phyloP scores from a whole-genome alignment of 1,139 yeast species.

The Saccharomyces hybrid region DNA sequence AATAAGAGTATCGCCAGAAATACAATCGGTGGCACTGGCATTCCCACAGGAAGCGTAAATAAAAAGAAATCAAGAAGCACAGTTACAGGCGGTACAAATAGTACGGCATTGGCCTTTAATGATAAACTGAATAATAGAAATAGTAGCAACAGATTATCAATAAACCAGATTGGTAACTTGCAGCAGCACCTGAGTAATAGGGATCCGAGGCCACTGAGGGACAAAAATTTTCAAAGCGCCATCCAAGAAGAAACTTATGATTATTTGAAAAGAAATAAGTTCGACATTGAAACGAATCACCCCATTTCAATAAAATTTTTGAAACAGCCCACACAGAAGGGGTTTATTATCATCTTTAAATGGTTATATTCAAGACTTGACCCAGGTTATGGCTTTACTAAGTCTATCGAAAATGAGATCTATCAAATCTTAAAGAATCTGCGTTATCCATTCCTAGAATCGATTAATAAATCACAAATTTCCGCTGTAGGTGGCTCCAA shows the following conservation, averaged over 20 bases:
- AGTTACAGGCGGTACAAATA: constrained; percentile 9
- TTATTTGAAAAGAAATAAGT: constrained; percentile 30
- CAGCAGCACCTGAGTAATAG: constrained; percentile 17
- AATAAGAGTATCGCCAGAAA: constrained; percentile 22
- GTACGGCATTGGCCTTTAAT: background rate
- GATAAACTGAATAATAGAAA: background rate
- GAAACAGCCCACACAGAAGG: constrained; percentile 80
- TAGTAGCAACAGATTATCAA: constrained; percentile 1
- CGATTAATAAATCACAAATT: constrained; percentile 74
- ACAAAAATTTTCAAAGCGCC: constrained; percentile 55
- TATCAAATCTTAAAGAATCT: constrained; percentile 56
- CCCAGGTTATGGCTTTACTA: constrained; percentile 67
- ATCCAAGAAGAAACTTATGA: constrained; percentile 63
- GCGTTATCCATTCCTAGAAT: constrained; percentile 74
- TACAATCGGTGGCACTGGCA: constrained; percentile 2
- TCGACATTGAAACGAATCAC: constrained; percentile 68
- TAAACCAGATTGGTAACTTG: background rate
- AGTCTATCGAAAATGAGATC: constrained; percentile 69
- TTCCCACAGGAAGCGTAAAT: background rate
- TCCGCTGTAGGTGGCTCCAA: constrained; percentile 89
- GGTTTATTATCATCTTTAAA: constrained; percentile 69
- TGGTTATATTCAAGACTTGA: constrained; percentile 72
- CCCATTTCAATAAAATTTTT: constrained; percentile 60
- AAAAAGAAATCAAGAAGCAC: constrained; percentile 9
- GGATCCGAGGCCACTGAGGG: constrained; percentile 77